Evolutionary conservation across 495 filamentous ascomycete species (phyloP).

Genomic region (Viridothelium virens): DNA sequence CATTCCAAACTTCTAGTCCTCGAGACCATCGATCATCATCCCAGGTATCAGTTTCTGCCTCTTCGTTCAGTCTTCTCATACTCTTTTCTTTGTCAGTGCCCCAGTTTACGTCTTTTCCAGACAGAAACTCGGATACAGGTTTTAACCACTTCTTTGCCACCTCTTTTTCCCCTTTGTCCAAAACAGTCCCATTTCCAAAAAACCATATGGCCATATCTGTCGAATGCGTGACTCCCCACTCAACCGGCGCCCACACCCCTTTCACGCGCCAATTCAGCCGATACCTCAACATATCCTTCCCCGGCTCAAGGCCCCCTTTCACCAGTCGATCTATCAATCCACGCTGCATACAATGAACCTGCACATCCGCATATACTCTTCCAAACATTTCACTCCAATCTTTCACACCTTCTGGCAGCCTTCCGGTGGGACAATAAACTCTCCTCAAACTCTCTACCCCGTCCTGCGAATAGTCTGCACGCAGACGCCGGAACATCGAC

Average conservation of each 20-base stretch:
- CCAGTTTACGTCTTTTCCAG: slow-evolving; percentile 38
- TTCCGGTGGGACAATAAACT: slow-evolving; percentile 38
- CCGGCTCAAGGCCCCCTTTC: slow-evolving; percentile 22
- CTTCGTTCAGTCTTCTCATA: slow-evolving; percentile 39
- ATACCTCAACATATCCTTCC: slow-evolving; percentile 24
- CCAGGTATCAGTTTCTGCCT: slow-evolving; percentile 43
- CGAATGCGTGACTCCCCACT: slow-evolving; percentile 52
- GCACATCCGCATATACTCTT: slow-evolving; percentile 50
- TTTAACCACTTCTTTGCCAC: slow-evolving; percentile 37
- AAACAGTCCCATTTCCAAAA: slow-evolving; percentile 43
- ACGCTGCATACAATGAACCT: slow-evolving; percentile 40
- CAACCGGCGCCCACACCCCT: slow-evolving; percentile 38
- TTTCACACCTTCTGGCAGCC: slow-evolving; percentile 34
- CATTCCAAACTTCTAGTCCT: slow-evolving; percentile 43
- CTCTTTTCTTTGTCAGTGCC: slow-evolving; percentile 36
- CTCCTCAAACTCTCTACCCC: slow-evolving; percentile 40
- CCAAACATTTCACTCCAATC: slow-evolving; percentile 49
- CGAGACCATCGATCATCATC: slow-evolving; percentile 42
- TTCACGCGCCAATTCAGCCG: slow-evolving; percentile 25
- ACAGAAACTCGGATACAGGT: slow-evolving; percentile 41
- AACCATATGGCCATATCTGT: slow-evolving; percentile 53
- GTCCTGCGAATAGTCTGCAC: slow-evolving; percentile 45
- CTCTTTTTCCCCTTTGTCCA: slow-evolving; percentile 40
- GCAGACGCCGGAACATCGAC: slow-evolving; percentile 40
- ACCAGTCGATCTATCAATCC: slow-evolving; percentile 29